Evolutionary conservation across 1,284 basidiomycete genomes (phyloP).

Genomic region (Hypsizygus ulmarius): DNA sequence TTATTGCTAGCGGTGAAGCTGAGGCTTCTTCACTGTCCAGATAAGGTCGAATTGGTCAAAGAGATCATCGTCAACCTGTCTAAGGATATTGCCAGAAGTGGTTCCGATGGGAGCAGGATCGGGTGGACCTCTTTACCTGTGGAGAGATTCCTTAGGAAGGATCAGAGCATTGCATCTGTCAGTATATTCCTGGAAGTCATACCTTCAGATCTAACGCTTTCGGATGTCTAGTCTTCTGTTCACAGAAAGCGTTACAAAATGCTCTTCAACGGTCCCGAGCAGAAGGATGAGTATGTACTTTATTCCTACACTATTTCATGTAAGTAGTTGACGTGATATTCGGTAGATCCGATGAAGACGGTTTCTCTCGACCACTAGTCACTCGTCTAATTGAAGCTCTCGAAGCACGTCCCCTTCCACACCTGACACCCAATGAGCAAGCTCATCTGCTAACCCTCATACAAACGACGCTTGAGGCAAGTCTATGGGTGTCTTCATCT

Average conservation of each 20-base stretch:
- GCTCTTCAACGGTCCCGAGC: conserved; percentile 42
- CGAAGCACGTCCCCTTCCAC: conserved; percentile 61
- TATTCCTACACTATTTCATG: background rate
- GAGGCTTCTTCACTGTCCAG: conserved; percentile 34
- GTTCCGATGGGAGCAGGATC: conserved; percentile 7
- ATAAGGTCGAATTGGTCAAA: conserved; percentile 82
- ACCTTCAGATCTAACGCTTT: background rate
- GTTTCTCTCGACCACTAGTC: conserved; percentile 63
- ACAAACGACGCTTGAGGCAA: conserved; percentile 83
- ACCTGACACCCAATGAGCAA: conserved; percentile 75
- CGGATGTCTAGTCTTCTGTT: conserved; percentile 9
- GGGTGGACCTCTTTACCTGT: conserved; percentile 49
- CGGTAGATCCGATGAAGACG: conserved; percentile 50
- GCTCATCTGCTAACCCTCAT: conserved; percentile 78
- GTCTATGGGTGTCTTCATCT: conserved; percentile 17
- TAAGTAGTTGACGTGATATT: background rate
- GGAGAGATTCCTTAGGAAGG: conserved; percentile 48
- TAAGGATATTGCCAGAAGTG: conserved; percentile 30
- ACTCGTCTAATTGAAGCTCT: conserved; percentile 62
- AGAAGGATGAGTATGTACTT: conserved; percentile 42
- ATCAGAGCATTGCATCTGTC: conserved; percentile 20
- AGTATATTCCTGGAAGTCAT: conserved; percentile 14
- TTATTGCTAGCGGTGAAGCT: conserved; percentile 4
- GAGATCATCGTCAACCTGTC: conserved; percentile 72
- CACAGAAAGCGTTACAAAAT: conserved; percentile 41